These are phyloP conservation scores for Paramecium octaurelia DNA, from an alignment of 73 alveolate genomes.

Conservation along the genomic window DNA sequence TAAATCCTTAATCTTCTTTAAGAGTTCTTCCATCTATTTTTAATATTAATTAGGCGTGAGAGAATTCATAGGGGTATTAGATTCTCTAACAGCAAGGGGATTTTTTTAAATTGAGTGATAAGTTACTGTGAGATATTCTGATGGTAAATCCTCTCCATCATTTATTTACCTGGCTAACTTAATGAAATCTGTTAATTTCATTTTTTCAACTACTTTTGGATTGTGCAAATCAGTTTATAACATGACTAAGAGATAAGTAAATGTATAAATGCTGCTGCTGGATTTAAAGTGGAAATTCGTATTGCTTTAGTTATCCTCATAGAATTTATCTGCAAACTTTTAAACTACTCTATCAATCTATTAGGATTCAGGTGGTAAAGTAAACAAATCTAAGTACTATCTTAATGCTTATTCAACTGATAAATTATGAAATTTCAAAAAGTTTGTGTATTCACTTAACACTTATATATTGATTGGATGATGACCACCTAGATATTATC, in stretches of 20 bases:
- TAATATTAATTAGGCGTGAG: not conserved
- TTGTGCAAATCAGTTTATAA: constrained; percentile 58
- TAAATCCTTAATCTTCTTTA: constrained; percentile 39
- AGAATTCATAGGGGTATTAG: constrained; percentile 3
- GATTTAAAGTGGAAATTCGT: constrained; percentile 68
- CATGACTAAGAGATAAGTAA: constrained; percentile 58
- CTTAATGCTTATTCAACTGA: constrained; percentile 58
- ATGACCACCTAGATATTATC: constrained; percentile 58
- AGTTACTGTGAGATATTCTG: not conserved
- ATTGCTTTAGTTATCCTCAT: constrained; percentile 83
- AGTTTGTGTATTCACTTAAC: constrained; percentile 56
- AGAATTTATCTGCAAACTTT: constrained; percentile 91
- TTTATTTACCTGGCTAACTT: constrained; percentile 49
- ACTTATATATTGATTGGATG: constrained; percentile 36
- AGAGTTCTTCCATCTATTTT: constrained; percentile 30
- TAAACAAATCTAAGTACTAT: constrained; percentile 48
- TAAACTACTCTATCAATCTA: constrained; percentile 93
- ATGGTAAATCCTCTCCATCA: constrained; percentile 55
- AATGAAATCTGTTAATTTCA: constrained; percentile 52
- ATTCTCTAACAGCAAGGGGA: constrained; percentile 52
- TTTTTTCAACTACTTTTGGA: constrained; percentile 60
- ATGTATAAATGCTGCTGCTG: constrained; percentile 74
- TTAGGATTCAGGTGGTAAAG: constrained; percentile 53
- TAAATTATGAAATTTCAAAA: constrained; percentile 2
- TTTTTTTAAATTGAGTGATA: constrained; percentile 20